These are phyloP conservation scores for Fonsecaea erecta DNA, from an alignment of 2,329 filamentous ascomycete species.

Conservation along the genomic window DNA sequence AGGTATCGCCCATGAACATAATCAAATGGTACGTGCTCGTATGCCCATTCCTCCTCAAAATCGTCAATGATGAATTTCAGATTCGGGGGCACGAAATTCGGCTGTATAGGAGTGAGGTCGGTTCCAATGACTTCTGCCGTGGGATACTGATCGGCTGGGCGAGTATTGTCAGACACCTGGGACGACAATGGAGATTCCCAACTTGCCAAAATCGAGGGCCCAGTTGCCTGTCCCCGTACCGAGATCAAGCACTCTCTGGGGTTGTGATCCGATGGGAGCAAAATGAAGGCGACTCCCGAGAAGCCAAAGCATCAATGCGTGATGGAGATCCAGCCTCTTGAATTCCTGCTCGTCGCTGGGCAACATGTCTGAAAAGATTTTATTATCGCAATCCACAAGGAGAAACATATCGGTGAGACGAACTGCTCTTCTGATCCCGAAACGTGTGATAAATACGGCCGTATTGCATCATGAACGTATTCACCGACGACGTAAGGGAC, in stretches of 20 bases:
- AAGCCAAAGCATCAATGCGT: slow-evolving; percentile 36
- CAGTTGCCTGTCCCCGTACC: slow-evolving; percentile 39
- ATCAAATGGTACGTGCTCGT: slow-evolving; percentile 38
- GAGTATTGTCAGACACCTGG: neutral
- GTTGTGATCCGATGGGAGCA: slow-evolving; percentile 33
- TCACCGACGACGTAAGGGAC: neutral
- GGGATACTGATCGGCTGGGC: neutral
- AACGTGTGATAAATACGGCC: neutral
- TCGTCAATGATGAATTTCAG: slow-evolving; percentile 42
- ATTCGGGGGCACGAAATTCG: slow-evolving; percentile 46
- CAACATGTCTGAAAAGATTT: neutral
- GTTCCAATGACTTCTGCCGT: neutral
- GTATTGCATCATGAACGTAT: neutral
- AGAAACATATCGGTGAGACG: slow-evolving; percentile 36
- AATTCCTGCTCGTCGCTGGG: slow-evolving; percentile 45
- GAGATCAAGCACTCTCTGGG: slow-evolving; percentile 34
- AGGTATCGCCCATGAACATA: slow-evolving; percentile 41
- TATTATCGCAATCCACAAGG: neutral
- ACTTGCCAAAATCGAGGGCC: slow-evolving; percentile 38
- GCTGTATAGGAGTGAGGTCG: neutral
- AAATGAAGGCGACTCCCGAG: slow-evolving; percentile 32
- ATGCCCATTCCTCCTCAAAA: slow-evolving; percentile 39
- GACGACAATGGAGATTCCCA: neutral
- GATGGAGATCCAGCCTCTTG: slow-evolving; percentile 45
- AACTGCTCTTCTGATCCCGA: neutral